Evolutionary conservation across 2,329 filamentous ascomycete genomes (phyloP).

Genomic region (Trichophyton rubrum): DNA sequence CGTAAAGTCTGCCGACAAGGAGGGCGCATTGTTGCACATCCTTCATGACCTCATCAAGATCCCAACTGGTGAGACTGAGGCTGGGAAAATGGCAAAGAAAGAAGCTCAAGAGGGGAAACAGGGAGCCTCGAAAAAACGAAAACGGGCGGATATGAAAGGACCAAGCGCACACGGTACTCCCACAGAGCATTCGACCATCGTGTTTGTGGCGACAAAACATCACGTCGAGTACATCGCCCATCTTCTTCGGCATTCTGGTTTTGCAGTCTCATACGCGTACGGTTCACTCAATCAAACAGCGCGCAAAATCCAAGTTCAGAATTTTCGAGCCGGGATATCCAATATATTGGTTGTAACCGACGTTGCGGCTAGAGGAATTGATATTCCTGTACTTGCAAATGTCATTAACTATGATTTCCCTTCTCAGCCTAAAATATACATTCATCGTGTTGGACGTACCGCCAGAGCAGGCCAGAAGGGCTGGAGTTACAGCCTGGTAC

Average conservation of each 20-base stretch:
- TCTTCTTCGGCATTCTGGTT: constrained; percentile 69
- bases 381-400: constrained; percentile 90
- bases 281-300: constrained; percentile 90
- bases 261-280: constrained; percentile 86
- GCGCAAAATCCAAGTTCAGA: constrained; percentile 79
- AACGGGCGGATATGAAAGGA: constrained; percentile 38
- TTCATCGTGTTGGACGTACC: constrained; percentile 91
- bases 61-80: constrained; percentile 54
- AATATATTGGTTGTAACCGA: constrained; percentile 94
- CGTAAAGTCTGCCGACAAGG: constrained; percentile 85
- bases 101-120: constrained; percentile 38
- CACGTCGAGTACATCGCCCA: constrained; percentile 86
- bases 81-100: constrained; percentile 34
- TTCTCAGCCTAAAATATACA: constrained; percentile 89
- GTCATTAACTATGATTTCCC: constrained; percentile 99
- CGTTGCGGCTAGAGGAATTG: constrained; percentile 90
- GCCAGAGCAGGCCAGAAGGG: constrained; percentile 84
- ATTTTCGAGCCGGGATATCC: constrained; percentile 70
- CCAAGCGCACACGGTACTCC: constrained; percentile 54
- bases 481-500: constrained; percentile 89
- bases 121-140: constrained; percentile 33
- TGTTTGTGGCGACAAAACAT: constrained; percentile 92
- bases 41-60: constrained; percentile 88
- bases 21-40: constrained; percentile 79
- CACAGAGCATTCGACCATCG: constrained; percentile 81